Evolutionary conservation across 2,329 filamentous ascomycete species (phyloP), one percentile per base, ranked within the genome.

Genomic region (Exserohilum turcica): DNA sequence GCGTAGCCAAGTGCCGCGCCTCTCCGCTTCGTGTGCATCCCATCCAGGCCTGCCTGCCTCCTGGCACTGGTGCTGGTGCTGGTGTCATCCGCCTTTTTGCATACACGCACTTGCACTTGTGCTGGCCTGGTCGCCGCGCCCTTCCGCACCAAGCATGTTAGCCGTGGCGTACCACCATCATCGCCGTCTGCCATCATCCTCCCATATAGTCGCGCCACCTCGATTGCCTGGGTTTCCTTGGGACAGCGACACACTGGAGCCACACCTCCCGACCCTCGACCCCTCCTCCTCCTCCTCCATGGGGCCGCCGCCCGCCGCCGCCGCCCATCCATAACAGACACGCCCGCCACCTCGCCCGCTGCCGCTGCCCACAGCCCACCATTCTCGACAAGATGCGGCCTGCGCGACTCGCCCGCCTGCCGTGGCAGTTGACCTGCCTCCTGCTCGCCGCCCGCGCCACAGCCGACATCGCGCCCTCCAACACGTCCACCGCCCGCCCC

Each of bases 401-500:
- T 29, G 43, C 40, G 35, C 48, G 39, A 27, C 27, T 61, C 29
- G 57, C 49, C 49, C 45, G 42, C 36, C 48, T 63, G 50, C 52
- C 61, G 21, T 63, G 62, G 67, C 54, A 52, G 54, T 56, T 68
- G 54, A 55, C 49, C 43, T 64, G 65, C 46, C 62, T 63, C 31
- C 54, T 68, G 39, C 56, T 68, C 27, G 61, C 61, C 28, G 43
- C 59, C 19, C 51, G 53, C 39, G 56, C 57, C 36, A 43, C 63
- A 0, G 67, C 67, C 45, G 49, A 47, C 40, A 67, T 73, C 42
- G 51, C 59, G 18, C 57, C 67, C 44, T 66, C 70, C 21, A 71
- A 71, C 54, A 52, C 47, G 0, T 58, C 64, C 29, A 67, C 66
- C 0, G 49, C 51, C 28, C 52, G 43, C 43, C 24, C 47, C 9